Conservation (phyloP, 2,329 filamentous ascomycete genomes). For the Calonectria multiphialidica region DNA sequence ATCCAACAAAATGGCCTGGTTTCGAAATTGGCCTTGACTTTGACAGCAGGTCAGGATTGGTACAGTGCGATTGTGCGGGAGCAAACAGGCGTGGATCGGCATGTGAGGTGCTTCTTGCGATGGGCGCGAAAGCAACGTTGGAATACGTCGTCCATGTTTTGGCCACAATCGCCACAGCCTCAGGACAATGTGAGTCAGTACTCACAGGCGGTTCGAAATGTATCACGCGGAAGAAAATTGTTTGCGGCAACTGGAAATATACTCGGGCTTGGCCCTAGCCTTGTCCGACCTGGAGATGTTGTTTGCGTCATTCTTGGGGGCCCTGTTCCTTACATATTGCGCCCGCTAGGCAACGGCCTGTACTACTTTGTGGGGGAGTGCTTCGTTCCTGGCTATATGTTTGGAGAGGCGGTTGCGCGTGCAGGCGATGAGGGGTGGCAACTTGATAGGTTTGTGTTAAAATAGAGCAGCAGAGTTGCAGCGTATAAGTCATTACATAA, state of each 20-base stretch:
- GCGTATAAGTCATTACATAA: too few relatives aligned
- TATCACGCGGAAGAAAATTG: not conserved
- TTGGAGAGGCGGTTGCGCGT: not conserved
- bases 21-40: not conserved
- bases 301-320: not conserved
- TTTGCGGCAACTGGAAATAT: not conserved
- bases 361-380: not conserved
- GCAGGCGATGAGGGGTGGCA: not conserved
- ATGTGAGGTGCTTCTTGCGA: not conserved
- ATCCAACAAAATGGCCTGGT: not conserved
- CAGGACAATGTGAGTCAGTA: not conserved
- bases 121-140: not conserved
- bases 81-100: not conserved
- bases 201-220: not conserved
- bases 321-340: not conserved
- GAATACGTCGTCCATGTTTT: not conserved
- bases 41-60: slow-evolving; percentile 10
- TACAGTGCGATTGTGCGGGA: not conserved
- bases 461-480: too few relatives aligned
- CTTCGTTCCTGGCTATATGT: not conserved
- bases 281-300: not conserved
- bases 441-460: not conserved
- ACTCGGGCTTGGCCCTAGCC: not conserved
- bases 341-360: not conserved
- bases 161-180: too few relatives aligned